Evolutionary conservation across 2,329 filamentous ascomycete genomes (phyloP).

Genomic region (Verticillium isaacii): DNA sequence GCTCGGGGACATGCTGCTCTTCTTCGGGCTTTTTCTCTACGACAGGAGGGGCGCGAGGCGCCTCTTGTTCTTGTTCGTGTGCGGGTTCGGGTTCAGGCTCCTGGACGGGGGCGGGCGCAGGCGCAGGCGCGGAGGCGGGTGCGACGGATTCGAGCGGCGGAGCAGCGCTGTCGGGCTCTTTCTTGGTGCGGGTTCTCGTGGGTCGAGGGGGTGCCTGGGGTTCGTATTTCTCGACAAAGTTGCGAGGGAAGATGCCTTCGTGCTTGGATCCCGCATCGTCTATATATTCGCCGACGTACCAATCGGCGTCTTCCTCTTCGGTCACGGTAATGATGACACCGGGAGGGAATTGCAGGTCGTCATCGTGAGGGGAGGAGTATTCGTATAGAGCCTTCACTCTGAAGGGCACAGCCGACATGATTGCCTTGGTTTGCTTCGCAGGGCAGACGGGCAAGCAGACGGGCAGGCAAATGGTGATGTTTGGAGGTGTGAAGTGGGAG

Average conservation of each 20-base stretch:
- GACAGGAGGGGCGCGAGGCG: conserved; percentile 12
- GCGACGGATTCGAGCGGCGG: conserved; percentile 14
- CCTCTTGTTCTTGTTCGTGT: conserved; percentile 21
- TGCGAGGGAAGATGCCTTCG: conserved; percentile 88
- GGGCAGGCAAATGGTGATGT: neutral
- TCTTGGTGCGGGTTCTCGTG: conserved; percentile 66
- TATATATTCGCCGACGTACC: conserved; percentile 85
- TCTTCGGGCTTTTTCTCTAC: conserved; percentile 11
- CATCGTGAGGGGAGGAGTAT: conserved; percentile 87
- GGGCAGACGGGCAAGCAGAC: neutral
- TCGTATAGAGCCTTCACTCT: conserved; percentile 96
- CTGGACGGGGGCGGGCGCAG: conserved; percentile 21
- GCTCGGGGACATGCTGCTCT: conserved; percentile 26
- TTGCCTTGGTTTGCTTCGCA: conserved; percentile 4
- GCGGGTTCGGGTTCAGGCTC: conserved; percentile 19
- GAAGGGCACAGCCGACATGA: conserved; percentile 57
- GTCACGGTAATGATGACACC: conserved; percentile 93
- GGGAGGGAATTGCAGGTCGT: conserved; percentile 81
- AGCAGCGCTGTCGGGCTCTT: conserved; percentile 39
- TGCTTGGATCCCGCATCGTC: conserved; percentile 69
- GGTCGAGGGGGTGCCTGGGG: conserved; percentile 86
- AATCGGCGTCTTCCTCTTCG: conserved; percentile 87
- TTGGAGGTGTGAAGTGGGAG: neutral
- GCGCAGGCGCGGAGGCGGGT: conserved; percentile 12
- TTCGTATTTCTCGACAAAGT: conserved; percentile 96